Percentiles rank a stretch among this genome's conserved stretches.
Evolutionary conservation across 768 basidiomycete species (phyloP).

Genomic region (Psilocybe azurescens): DNA sequence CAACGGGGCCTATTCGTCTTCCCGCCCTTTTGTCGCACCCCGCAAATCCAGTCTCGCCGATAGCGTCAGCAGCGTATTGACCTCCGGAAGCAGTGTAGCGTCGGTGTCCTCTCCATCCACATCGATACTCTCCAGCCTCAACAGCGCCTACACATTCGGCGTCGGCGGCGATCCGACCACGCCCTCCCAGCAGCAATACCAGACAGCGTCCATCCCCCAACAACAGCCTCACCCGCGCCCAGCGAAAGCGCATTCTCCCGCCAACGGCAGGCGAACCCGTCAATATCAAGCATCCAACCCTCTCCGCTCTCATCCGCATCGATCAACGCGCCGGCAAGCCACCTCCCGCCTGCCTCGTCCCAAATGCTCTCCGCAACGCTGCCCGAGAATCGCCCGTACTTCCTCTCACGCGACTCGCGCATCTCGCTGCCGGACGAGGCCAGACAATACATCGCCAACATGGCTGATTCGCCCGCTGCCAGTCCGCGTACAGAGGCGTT

Average conservation of each 20-base stretch:
- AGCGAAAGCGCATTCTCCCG: slow-evolving; percentile 2
- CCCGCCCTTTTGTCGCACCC: slow-evolving; percentile 27
- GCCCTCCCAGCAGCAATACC: slow-evolving; percentile 18
- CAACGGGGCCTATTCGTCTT: slow-evolving; percentile 23
- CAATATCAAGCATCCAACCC: slow-evolving; percentile 6
- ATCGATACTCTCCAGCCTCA: slow-evolving; percentile 14
- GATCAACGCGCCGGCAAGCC: slow-evolving; percentile 1
- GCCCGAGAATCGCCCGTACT: slow-evolving; percentile 37
- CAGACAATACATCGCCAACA: slow-evolving; percentile 69
- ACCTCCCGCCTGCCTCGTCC: slow-evolving; percentile 27
- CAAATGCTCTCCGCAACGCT: background rate
- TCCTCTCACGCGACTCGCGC: slow-evolving; percentile 64
- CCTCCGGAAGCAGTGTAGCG: slow-evolving; percentile 27
- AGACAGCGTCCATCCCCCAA: slow-evolving; percentile 16
- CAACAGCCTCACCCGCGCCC: slow-evolving; percentile 20
- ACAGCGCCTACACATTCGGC: slow-evolving; percentile 20
- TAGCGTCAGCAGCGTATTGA: slow-evolving; percentile 35
- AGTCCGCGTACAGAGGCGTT: slow-evolving; percentile 55
- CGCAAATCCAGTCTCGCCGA: slow-evolving; percentile 46
- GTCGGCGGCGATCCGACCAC: slow-evolving; percentile 18
- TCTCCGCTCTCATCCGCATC: slow-evolving; percentile 22
- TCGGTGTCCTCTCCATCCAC: slow-evolving; percentile 22
- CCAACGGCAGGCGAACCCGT: slow-evolving; percentile 7
- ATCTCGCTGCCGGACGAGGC: slow-evolving; percentile 81
- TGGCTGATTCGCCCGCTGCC: slow-evolving; percentile 65